A percentile compares a stretch with the other conserved stretches of the same genome.
These are phyloP conservation scores for Thermomucor indicae-seudaticae DNA, from an alignment of 371 early-diverging fungal species.

Conservation along the genomic window DNA sequence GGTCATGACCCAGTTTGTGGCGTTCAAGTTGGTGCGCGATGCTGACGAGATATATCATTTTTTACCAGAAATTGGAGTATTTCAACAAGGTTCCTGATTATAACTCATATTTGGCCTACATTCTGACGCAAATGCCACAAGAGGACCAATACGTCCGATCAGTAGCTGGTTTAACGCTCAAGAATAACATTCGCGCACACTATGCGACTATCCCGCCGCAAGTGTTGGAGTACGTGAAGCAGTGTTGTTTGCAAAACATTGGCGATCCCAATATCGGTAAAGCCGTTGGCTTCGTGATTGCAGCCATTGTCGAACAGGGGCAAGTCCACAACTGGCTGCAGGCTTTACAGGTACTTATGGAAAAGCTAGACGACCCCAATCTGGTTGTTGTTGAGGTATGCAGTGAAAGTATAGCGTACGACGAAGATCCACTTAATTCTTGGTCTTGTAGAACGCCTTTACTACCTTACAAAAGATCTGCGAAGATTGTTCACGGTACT, in stretches of 20 bases:
- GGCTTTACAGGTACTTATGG: slow-evolving; percentile 71
- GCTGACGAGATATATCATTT: no score
- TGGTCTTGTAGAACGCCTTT: slow-evolving; percentile 68
- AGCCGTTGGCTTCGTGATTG: slow-evolving; percentile 62
- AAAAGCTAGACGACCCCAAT: slow-evolving; percentile 67
- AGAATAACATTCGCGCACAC: slow-evolving; percentile 76
- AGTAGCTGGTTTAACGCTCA: slow-evolving; percentile 86
- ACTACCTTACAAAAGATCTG: slow-evolving; percentile 88
- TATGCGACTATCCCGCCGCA: slow-evolving; percentile 57
- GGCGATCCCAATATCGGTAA: slow-evolving; percentile 80
- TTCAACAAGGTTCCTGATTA: slow-evolving; percentile 86
- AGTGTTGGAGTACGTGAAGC: slow-evolving; percentile 74
- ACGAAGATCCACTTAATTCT: neutral
- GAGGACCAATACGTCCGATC: slow-evolving; percentile 64
- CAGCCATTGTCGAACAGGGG: slow-evolving; percentile 73
- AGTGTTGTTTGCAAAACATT: slow-evolving; percentile 64
- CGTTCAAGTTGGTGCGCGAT: neutral
- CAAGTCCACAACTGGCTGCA: slow-evolving; percentile 79
- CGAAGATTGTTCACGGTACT: slow-evolving; percentile 82
- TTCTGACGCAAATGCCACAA: slow-evolving; percentile 73
- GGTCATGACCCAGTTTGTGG: neutral
- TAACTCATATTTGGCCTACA: slow-evolving; percentile 83
- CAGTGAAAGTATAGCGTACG: neutral
- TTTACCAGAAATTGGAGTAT: slow-evolving; percentile 72
- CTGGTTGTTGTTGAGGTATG: slow-evolving; percentile 73